These are phyloP conservation scores for Xerocomellus chrysenteron DNA, from an alignment of 768 basidiomycete species.

Conservation along the genomic window DNA sequence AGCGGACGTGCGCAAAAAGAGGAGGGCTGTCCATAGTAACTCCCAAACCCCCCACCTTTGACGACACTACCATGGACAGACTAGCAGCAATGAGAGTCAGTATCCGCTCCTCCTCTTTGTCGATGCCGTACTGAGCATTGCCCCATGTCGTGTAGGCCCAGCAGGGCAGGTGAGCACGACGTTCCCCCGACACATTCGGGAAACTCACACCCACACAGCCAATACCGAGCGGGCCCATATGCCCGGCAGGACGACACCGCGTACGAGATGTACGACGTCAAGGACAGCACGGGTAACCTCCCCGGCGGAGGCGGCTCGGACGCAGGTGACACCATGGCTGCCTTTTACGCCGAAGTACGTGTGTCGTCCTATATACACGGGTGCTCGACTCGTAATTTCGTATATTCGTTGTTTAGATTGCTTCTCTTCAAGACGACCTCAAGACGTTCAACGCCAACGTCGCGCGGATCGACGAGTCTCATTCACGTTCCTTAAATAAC, in stretches of 20 bases:
- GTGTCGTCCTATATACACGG: background rate
- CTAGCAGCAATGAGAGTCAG: slow-evolving; percentile 82
- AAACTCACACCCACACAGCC: slow-evolving; percentile 18
- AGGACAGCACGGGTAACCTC: slow-evolving; percentile 54
- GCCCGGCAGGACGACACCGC: slow-evolving; percentile 56
- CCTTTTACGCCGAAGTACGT: slow-evolving; percentile 74
- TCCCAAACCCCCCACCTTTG: slow-evolving; percentile 41
- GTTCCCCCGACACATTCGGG: background rate
- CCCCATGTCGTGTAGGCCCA: slow-evolving; percentile 50
- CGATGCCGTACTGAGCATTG: slow-evolving; percentile 5
- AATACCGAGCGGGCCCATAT: slow-evolving; percentile 57
- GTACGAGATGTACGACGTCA: slow-evolving; percentile 75
- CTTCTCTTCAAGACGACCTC: slow-evolving; percentile 70
- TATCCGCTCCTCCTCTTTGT: background rate
- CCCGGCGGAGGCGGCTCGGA: slow-evolving; percentile 39
- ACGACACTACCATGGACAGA: slow-evolving; percentile 72
- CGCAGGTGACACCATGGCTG: slow-evolving; percentile 56
- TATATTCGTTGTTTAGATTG: slow-evolving; percentile 47
- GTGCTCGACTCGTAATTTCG: background rate
- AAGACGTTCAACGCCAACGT: slow-evolving; percentile 70
- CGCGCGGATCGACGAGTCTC: slow-evolving; percentile 64
- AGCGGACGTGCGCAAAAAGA: background rate
- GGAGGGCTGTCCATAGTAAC: background rate
- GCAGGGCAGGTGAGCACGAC: slow-evolving; percentile 49
- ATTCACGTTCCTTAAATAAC: slow-evolving; percentile 72